A percentile compares a stretch with the other conserved stretches of the same genome.
phyloP scores from a whole-genome alignment of 129 eudicot genomes.

The Flaveria bidentis region DNA sequence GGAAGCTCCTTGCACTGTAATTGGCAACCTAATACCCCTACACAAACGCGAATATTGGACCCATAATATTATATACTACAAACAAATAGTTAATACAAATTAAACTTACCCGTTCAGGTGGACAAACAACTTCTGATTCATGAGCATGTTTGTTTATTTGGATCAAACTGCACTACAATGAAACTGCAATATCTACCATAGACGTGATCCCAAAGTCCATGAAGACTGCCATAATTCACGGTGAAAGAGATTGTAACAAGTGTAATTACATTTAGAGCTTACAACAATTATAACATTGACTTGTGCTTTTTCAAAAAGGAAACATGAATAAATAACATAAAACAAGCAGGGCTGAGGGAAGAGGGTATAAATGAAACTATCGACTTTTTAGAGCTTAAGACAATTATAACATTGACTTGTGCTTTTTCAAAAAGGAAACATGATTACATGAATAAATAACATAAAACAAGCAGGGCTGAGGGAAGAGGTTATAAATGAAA shows the following conservation, averaged over 20 bases:
- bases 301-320: background rate
- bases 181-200: constrained; percentile 25
- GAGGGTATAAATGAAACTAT: background rate
- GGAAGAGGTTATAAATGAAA: background rate
- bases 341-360: constrained; percentile 9
- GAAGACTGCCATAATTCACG: constrained; percentile 17
- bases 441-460: background rate
- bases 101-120: constrained; percentile 39
- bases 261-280: background rate
- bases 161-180: constrained; percentile 23
- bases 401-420: background rate
- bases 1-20: constrained; percentile 42
- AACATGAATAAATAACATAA: background rate
- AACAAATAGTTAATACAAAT: background rate
- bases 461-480: constrained; percentile 6
- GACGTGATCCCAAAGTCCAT: constrained; percentile 34
- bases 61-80: constrained; percentile 21
- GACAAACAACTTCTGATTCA: constrained; percentile 44
- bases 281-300: background rate
- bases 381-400: background rate
- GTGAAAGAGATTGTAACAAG: background rate
- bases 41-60: constrained; percentile 11
- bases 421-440: background rate
- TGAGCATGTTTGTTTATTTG: constrained; percentile 37
- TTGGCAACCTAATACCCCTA: constrained; percentile 46